phyloP scores from a whole-genome alignment of 257 asterid genomes.

The Solanum medicagineum region DNA sequence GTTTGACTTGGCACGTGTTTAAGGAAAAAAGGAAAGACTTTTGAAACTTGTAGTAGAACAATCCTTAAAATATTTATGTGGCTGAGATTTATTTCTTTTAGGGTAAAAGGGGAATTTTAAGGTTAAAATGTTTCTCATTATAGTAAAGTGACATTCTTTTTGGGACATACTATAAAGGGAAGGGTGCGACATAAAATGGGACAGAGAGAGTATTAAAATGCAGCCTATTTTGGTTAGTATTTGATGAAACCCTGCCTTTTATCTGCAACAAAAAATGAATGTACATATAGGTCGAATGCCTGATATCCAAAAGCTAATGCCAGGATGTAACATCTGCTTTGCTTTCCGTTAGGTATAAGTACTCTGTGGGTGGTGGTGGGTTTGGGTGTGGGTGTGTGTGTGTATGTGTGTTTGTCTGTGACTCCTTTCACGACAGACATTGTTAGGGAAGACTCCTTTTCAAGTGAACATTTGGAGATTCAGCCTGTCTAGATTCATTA shows the following conservation, averaged over 20 bases:
- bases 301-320: not conserved
- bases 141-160: too few relatives aligned
- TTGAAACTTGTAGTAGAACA: too few relatives aligned
- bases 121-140: too few relatives aligned
- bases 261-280: not conserved
- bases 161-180: too few relatives aligned
- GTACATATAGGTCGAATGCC: not conserved
- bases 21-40: too few relatives aligned
- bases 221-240: not conserved
- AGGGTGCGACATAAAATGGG: too few relatives aligned
- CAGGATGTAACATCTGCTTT: not conserved
- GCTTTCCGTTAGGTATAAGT: not conserved
- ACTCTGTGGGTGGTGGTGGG: not conserved
- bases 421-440: not conserved
- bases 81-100: too few relatives aligned
- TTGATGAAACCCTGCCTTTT: not conserved
- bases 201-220: not conserved
- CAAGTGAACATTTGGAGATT: not conserved
- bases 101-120: too few relatives aligned
- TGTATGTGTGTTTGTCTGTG: not conserved
- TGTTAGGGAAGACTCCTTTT: not conserved
- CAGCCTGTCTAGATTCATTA: not conserved
- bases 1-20: too few relatives aligned
- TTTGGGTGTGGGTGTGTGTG: too few relatives aligned
- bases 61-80: too few relatives aligned